Percentiles rank a stretch among this genome's conserved stretches.
phyloP scores from a whole-genome alignment of 345 rosid genomes.

The Populus ilicifolia region DNA sequence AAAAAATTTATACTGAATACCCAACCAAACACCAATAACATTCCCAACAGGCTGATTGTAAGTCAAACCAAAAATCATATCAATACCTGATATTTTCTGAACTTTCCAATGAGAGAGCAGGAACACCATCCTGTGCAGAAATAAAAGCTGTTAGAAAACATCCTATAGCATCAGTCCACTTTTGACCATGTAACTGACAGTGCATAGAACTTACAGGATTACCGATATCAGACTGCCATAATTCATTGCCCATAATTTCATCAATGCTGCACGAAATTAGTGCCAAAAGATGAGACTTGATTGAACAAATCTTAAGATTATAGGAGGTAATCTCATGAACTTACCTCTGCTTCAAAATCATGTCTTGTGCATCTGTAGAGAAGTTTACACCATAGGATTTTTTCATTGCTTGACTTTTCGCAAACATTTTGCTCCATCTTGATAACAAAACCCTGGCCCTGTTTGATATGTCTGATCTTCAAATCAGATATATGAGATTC shows the following conservation, averaged over 20 bases:
- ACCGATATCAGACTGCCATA: conserved; percentile 43
- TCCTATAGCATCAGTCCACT: background rate
- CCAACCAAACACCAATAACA: background rate
- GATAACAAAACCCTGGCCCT: conserved; percentile 87
- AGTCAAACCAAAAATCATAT: conserved; percentile 6
- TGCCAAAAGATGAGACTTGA: conserved; percentile 8
- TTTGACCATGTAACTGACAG: conserved; percentile 7
- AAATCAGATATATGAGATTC: conserved; percentile 84
- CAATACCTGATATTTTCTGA: conserved; percentile 55
- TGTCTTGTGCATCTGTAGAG: conserved; percentile 54
- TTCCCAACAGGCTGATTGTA: conserved; percentile 6
- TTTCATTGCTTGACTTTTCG: conserved; percentile 63
- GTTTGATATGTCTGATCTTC: conserved; percentile 99
- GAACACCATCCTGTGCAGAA: conserved; percentile 53
- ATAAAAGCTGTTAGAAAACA: conserved; percentile 21
- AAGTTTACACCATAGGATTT: conserved; percentile 63
- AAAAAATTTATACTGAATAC: conserved; percentile 19
- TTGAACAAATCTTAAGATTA: conserved; percentile 7
- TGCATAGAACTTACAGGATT: conserved; percentile 49
- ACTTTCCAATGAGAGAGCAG: conserved; percentile 47
- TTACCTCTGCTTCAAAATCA: conserved; percentile 79
- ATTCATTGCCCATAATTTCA: conserved; percentile 72
- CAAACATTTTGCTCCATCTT: conserved; percentile 88
- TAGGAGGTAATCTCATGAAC: conserved; percentile 24
- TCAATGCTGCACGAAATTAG: conserved; percentile 56